Evolutionary conservation across 768 basidiomycete genomes (phyloP).

Genomic region (Erythrobasidium yunnanense): DNA sequence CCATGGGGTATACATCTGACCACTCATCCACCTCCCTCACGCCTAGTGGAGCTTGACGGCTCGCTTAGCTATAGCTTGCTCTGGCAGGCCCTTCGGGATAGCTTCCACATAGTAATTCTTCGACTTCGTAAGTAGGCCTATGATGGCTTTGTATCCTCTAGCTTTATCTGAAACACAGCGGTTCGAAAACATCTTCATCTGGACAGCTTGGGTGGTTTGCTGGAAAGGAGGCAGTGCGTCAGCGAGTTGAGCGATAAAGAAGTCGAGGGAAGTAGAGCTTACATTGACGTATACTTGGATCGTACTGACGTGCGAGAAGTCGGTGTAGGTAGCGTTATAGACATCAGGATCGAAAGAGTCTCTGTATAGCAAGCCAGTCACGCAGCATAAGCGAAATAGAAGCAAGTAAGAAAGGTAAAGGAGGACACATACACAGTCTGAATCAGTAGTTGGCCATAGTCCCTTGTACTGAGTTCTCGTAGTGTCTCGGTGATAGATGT

Average conservation of each 20-base stretch:
- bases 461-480: background rate
- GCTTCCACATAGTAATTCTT: background rate
- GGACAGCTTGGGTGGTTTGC: background rate
- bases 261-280: too few species aligned
- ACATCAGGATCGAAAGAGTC: background rate
- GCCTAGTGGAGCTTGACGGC: too few species aligned
- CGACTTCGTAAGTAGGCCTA: background rate
- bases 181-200: background rate
- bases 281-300: slow-evolving; percentile 7
- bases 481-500: background rate
- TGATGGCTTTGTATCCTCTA: background rate
- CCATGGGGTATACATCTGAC: too few species aligned
- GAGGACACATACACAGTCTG: background rate
- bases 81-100: too few species aligned
- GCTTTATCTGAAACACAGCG: background rate
- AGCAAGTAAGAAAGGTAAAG: background rate
- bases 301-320: background rate
- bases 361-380: background rate
- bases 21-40: too few species aligned
- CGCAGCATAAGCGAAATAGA: background rate
- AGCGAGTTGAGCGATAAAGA: background rate
- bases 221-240: background rate
- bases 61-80: too few species aligned
- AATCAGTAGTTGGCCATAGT: background rate
- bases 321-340: background rate